Conservation (phyloP, 140 eudicot genomes). For the Flaveria floridana region DNA sequence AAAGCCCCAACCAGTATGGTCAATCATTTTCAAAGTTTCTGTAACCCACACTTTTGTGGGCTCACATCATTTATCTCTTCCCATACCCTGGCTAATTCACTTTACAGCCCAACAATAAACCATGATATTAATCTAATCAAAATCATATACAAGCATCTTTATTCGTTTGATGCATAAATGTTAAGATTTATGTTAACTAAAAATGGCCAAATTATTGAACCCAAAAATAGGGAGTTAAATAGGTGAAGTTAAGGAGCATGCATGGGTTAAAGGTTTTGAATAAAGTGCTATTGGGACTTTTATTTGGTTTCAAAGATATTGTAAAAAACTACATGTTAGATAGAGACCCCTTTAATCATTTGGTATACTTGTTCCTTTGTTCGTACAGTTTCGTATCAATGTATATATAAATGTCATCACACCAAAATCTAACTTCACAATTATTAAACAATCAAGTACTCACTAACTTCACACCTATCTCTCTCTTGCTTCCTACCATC, state of each 20-base stretch:
- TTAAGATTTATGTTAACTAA: background rate
- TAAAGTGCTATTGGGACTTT: conserved; percentile 36
- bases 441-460: conserved; percentile 29
- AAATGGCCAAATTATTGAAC: background rate
- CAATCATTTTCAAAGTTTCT: conserved; percentile 22
- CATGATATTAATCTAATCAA: background rate
- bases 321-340: conserved; percentile 42
- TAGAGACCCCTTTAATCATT: conserved; percentile 33
- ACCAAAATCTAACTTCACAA: conserved; percentile 44
- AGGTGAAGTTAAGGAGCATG: conserved; percentile 42
- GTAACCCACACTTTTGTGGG: conserved; percentile 30
- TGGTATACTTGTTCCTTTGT: conserved; percentile 58
- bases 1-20: conserved; percentile 22
- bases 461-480: conserved; percentile 40
- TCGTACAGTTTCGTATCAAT: conserved; percentile 66
- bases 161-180: background rate
- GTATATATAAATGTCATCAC: conserved; percentile 25
- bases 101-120: conserved; percentile 21
- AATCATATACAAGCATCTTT: background rate
- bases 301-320: conserved; percentile 28
- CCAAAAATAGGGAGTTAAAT: conserved; percentile 18
- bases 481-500: conserved; percentile 32
- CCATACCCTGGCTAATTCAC: conserved; percentile 38
- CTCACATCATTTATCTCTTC: conserved; percentile 33
- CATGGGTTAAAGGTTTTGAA: conserved; percentile 41